These are phyloP conservation scores for Zanthoxylum bungeanum DNA, from an alignment of 345 rosid species.

Conservation along the genomic window DNA sequence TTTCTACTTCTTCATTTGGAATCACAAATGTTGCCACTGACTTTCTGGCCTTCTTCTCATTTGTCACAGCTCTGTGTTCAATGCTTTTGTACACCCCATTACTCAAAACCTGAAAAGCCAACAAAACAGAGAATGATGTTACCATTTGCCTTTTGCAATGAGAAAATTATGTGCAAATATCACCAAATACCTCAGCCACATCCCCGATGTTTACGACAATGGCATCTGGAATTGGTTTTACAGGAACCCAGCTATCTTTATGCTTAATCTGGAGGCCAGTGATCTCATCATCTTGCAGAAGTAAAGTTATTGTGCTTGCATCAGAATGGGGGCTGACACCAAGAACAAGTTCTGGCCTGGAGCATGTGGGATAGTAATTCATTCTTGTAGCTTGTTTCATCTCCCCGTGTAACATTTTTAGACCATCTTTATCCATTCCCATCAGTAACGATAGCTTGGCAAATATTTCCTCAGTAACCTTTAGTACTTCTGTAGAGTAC, in stretches of 20 bases:
- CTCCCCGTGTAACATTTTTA: conserved; percentile 12
- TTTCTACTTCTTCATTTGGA: conserved; percentile 9
- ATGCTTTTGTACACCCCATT: conserved; percentile 29
- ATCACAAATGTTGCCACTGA: conserved; percentile 18
- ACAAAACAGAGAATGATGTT: no score
- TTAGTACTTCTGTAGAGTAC: conserved; percentile 7
- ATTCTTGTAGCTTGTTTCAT: conserved; percentile 23
- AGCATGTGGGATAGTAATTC: conserved; percentile 32
- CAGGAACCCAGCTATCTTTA: conserved; percentile 24
- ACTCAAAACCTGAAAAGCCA: conserved; percentile 18
- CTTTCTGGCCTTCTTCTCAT: conserved; percentile 15
- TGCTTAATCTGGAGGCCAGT: conserved; percentile 29
- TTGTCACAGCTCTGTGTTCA: conserved; percentile 31
- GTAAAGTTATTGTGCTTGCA: conserved; percentile 20
- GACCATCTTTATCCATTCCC: conserved; percentile 20
- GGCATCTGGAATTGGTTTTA: conserved; percentile 29
- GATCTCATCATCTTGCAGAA: conserved; percentile 27
- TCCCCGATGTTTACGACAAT: conserved; percentile 29
- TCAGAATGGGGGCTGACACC: conserved; percentile 30
- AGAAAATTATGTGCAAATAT: neutral
- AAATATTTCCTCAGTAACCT: conserved; percentile 2
- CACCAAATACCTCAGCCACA: conserved; percentile 14
- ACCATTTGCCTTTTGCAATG: no score
- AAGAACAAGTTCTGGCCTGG: conserved; percentile 19
- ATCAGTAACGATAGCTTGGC: conserved; percentile 13